Percentiles rank a stretch among this genome's conserved stretches.
Evolutionary conservation across 169 alveolate genomes (phyloP).

Genomic region (Amoebophrya sp.): DNA sequence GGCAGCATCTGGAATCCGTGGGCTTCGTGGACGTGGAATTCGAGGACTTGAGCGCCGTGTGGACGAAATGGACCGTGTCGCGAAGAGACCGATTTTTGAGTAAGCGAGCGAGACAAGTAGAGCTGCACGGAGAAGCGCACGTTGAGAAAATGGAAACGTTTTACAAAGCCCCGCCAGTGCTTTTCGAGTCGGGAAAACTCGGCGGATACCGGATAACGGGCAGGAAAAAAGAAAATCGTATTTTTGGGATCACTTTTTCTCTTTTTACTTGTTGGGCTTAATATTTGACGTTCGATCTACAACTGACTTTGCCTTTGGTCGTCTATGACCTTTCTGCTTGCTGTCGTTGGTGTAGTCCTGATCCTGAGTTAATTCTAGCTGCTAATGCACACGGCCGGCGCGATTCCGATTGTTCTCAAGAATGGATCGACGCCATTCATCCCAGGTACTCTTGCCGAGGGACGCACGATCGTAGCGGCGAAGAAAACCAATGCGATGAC

Average conservation of each 20-base stretch:
- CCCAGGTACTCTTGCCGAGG: no score
- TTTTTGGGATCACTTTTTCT: not conserved
- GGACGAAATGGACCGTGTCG: not conserved
- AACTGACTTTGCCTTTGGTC: not conserved
- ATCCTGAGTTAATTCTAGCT: no score
- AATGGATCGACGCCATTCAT: no score
- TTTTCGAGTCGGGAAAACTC: not conserved
- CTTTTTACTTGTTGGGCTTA: not conserved
- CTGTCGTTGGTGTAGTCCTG: no score
- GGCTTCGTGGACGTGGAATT: not conserved
- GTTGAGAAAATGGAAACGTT: not conserved
- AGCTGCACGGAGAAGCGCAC: not conserved
- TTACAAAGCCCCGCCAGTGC: not conserved
- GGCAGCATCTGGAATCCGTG: not conserved
- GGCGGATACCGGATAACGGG: not conserved
- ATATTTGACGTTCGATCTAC: not conserved
- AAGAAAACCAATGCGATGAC: not conserved
- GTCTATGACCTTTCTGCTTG: no score
- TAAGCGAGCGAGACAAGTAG: not conserved
- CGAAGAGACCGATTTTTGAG: not conserved
- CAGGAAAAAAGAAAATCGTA: not conserved
- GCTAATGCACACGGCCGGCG: no score
- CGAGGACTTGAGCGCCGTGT: not conserved
- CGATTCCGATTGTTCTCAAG: no score
- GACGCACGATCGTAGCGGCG: not conserved